Evolutionary conservation across 2,329 filamentous ascomycete species (phyloP), one percentile per base, ranked within the genome.

Genomic region (Sclerotinia borealis): DNA sequence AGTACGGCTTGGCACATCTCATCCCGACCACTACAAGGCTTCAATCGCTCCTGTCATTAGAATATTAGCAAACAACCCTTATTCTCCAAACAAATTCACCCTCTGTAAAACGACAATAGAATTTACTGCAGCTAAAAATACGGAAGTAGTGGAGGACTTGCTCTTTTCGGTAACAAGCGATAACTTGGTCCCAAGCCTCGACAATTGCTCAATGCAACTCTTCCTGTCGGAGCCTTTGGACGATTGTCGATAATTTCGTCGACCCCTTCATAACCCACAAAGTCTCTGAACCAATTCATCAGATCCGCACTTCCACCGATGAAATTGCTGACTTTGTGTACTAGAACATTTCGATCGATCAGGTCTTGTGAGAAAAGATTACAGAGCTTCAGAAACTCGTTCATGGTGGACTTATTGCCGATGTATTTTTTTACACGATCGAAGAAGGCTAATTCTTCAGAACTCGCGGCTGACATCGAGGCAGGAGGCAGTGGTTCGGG

Each of bases 391-490:
- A 99, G 78, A 76, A 99, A 99, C 75, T 99, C 95, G 71, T 91
- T 93, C 83, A 96, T 96, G 3, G 89, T 89, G 63, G 91, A 90
- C 75, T 96, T 90, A 76, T 98, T 98, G 66, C 89, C 88, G 64
- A 99, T 91, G 72, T 89, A 93, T 77, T 99, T 99, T 83, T 97
- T 98, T 22, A 95, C 92, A 9, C 92, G 88, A 66, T 99, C 95
- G 71, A 99, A 99, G 77, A 98, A 98, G 2, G 87, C 87, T 59
- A 98, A 83, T 73, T 98, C 93, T 64, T 98, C 93, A 61, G 87
- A 84, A 29, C 84, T 90, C 1, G 92, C 90, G n/a, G 87, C 86
- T 10, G 87, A 81, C 1, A 87, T 85, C 0, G 87, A 85, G 0
- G 86, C 87, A 0, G 93, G 92, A 17, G 90, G 87, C 37, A 98